Evolutionary conservation across 495 filamentous ascomycete genomes (phyloP).

Genomic region (Xylaria palmicola): DNA sequence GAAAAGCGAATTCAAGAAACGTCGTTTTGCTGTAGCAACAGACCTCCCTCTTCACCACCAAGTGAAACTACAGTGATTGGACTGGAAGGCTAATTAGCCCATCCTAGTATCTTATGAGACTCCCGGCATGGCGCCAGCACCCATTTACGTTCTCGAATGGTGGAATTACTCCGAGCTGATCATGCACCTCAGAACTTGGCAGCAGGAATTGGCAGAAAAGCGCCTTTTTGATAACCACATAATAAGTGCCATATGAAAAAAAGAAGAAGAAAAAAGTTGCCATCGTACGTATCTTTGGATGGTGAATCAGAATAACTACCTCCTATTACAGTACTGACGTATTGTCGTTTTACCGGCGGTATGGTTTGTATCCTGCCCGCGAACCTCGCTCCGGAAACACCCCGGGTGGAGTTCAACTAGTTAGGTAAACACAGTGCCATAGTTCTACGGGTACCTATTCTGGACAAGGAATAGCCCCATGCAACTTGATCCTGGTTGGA

Average conservation of each 20-base stretch:
- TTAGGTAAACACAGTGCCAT: no score
- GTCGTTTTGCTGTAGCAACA: neutral
- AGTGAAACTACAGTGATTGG: neutral
- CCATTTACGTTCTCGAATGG: neutral
- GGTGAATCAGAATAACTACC: no score
- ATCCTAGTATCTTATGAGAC: neutral
- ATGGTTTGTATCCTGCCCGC: neutral
- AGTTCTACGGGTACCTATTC: no score
- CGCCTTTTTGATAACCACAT: neutral
- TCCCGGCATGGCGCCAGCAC: neutral
- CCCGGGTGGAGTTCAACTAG: neutral
- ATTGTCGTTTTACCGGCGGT: neutral
- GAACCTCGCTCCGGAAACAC: neutral
- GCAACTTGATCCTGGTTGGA: neutral
- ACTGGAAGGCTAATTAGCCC: neutral
- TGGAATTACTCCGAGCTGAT: neutral
- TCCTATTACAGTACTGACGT: neutral
- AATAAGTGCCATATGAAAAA: no score
- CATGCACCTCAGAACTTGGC: neutral
- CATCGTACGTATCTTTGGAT: no score
- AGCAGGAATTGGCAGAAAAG: neutral
- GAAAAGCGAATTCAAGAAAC: no score
- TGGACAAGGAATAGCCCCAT: neutral
- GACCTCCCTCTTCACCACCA: neutral
- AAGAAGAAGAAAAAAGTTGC: no score